Evolutionary conservation across 2,329 filamentous ascomycete genomes (phyloP), one percentile per base, ranked within the genome.

Genomic region (Diaporthe ilicicola): DNA sequence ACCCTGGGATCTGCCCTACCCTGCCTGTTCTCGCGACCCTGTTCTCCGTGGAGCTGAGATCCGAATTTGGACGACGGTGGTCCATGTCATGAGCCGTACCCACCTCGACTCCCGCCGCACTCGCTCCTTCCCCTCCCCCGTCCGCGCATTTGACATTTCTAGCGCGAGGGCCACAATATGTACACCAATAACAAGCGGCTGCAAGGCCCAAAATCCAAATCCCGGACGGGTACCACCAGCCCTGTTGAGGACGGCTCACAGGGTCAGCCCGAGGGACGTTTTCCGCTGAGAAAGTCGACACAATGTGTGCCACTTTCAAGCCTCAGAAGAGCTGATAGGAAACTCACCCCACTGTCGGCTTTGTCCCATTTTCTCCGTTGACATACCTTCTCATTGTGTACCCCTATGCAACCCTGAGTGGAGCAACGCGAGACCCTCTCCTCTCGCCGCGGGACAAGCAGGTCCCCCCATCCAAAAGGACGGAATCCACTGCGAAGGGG

Each of bases 1-100:
- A 68, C 66, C 44, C 42, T 50, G 42, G 22, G 53, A 68, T 68
- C 66, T 68, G 29, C 44, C 59, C 59, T 64, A 19, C 59, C 59
- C 59, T 48, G 19, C 59, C 59, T 48, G 59, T 34, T 62, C 29
- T 48, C 59, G 13, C 27, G 59, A 48, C 42, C 27, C 42, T 64
- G 59, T 39, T 39, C 59, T 50, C 44, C n/a, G n/a, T 64, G 42
- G 59, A n/a, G 37, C 29, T 50, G 29, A 68, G 53, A 68, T 37
- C 54, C 44, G 66, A 39, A 17, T 68, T 51, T 22, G 53, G 66
- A 59, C 54, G 55, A 59, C 29, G n/a, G 34, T 24, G 66, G 55
- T 22, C 66, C 53, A 59, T 55, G 66, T 42, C 55, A 59, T 39
- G 54, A 59, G 37, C 44, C 32, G 55, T 50, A 50, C 32, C 66